phyloP scores from a whole-genome alignment of 2,329 filamentous ascomycete species.

The Fusarium paranaense region DNA sequence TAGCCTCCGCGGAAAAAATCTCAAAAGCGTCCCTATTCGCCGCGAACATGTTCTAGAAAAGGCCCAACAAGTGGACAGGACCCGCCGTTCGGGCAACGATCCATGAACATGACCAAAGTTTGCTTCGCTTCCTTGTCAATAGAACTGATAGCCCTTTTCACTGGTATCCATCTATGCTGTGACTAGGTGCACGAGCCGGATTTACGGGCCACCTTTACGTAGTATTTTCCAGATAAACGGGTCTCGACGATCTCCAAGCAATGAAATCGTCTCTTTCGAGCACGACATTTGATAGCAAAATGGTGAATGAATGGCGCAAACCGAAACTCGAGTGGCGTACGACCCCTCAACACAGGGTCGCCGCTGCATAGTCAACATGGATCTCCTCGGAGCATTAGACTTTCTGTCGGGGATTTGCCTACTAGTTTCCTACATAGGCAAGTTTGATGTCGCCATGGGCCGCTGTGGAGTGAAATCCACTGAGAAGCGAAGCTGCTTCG shows the following conservation, averaged over 20 bases:
- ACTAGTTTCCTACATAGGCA: neutral
- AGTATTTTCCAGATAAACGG: neutral
- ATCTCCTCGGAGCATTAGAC: conserved; percentile 5
- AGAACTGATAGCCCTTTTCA: neutral
- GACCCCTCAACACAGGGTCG: neutral
- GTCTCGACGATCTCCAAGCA: neutral
- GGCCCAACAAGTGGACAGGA: neutral
- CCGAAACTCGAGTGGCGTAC: neutral
- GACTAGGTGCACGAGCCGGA: neutral
- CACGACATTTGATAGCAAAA: conserved; percentile 6
- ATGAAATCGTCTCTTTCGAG: neutral
- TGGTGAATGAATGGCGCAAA: conserved; percentile 9
- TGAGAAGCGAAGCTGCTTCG: neutral
- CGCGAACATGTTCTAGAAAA: neutral
- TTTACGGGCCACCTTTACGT: neutral
- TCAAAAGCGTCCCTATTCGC: neutral
- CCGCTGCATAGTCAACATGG: neutral
- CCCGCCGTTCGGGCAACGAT: neutral
- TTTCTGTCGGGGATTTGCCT: neutral
- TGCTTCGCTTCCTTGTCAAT: neutral
- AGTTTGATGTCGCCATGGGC: neutral
- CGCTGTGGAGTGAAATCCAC: neutral
- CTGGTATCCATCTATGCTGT: neutral
- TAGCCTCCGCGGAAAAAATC: neutral
- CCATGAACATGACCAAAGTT: neutral